Percentiles rank a stretch among this genome's conserved stretches.
Conservation (phyloP, 1,139 yeast genomes). For the Sugiyamaella novakii region DNA sequence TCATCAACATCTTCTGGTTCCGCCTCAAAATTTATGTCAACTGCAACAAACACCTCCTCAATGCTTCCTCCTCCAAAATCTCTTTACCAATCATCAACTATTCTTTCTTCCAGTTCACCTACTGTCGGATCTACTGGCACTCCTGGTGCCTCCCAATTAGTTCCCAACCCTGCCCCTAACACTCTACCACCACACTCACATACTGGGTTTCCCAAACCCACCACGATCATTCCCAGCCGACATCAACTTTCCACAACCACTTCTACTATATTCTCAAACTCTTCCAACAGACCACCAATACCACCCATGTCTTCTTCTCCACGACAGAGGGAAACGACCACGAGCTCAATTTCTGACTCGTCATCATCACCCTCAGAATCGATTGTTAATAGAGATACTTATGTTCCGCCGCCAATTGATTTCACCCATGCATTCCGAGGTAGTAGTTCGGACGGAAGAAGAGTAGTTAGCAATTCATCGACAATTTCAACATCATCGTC, state of each 20-base stretch:
- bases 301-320: constrained; percentile 12
- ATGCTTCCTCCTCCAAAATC: constrained; percentile 3
- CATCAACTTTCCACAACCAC: neutral
- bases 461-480: constrained; percentile 13
- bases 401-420: constrained; percentile 40
- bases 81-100: neutral
- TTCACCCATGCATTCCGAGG: constrained; percentile 39
- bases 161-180: constrained; percentile 8
- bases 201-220: constrained; percentile 12
- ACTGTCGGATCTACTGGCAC: neutral
- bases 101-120: neutral
- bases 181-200: neutral
- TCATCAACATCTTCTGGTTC: neutral
- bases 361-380: constrained; percentile 14
- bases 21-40: neutral
- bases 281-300: neutral
- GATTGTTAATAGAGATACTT: constrained; percentile 21
- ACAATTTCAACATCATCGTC: constrained; percentile 8
- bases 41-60: neutral
- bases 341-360: constrained; percentile 9
- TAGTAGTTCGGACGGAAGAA: constrained; percentile 6
- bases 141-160: neutral
- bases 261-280: constrained; percentile 5
- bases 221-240: constrained; percentile 9
- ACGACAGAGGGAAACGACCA: constrained; percentile 10